These are phyloP conservation scores for Eimeria falciformis DNA, from an alignment of 169 alveolate genomes.

Conservation along the genomic window DNA sequence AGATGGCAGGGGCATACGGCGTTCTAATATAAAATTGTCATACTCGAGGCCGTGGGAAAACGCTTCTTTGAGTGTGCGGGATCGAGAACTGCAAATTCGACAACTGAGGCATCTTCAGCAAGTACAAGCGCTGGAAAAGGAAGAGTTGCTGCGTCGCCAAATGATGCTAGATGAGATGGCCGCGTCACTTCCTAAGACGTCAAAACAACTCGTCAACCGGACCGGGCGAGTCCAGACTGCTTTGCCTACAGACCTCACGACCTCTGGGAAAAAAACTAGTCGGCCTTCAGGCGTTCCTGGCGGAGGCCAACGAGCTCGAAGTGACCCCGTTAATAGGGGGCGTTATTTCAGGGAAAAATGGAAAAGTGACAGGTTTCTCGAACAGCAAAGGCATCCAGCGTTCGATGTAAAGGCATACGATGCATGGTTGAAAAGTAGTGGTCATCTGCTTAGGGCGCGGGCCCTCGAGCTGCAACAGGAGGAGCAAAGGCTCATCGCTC, in stretches of 20 bases:
- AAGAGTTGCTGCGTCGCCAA: slow-evolving; percentile 41
- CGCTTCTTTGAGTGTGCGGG: slow-evolving; percentile 27
- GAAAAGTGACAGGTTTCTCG: slow-evolving; percentile 64
- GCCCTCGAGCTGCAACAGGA: slow-evolving; percentile 75
- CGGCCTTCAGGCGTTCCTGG: not conserved
- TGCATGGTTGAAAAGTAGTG: slow-evolving; percentile 67
- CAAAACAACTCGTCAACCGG: not conserved
- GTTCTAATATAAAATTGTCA: too few relatives aligned
- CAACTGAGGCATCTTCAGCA: slow-evolving; percentile 35
- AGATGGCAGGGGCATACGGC: too few relatives aligned
- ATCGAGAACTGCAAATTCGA: slow-evolving; percentile 33
- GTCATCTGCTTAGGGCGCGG: slow-evolving; percentile 73
- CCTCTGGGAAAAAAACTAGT: not conserved
- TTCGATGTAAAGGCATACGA: slow-evolving; percentile 75
- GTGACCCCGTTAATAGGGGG: slow-evolving; percentile 73
- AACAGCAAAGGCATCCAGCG: slow-evolving; percentile 54
- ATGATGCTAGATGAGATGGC: slow-evolving; percentile 47
- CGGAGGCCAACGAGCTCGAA: not conserved
- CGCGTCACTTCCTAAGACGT: slow-evolving; percentile 30
- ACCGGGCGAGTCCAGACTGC: not conserved
- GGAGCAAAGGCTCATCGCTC: slow-evolving; percentile 70
- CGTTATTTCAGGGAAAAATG: slow-evolving; percentile 69
- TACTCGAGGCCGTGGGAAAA: slow-evolving; percentile 54
- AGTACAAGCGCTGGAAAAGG: slow-evolving; percentile 38
- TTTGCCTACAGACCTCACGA: not conserved